Conservation (phyloP, 371 early-diverging fungal genomes). For the Circinella umbellata region DNA sequence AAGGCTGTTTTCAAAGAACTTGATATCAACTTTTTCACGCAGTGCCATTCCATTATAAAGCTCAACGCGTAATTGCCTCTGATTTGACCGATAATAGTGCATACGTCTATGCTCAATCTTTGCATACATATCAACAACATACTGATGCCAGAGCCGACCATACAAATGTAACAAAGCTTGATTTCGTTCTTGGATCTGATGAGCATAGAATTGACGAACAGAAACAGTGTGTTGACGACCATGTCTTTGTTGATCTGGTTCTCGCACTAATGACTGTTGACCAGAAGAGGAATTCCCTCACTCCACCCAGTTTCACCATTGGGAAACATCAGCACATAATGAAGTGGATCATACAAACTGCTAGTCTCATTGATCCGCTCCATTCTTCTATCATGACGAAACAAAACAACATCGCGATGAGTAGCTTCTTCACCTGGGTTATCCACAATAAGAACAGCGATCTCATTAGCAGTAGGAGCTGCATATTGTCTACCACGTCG, state of each 20-base stretch:
- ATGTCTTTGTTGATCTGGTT: not conserved
- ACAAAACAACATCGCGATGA: conserved; percentile 3
- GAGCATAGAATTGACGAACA: not conserved
- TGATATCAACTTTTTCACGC: too few relatives aligned
- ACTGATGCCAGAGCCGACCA: not conserved
- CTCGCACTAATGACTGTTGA: not conserved
- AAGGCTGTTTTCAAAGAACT: too few relatives aligned
- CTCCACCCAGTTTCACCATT: conserved; percentile 9
- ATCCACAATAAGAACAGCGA: conserved; percentile 11
- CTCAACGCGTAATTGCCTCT: not conserved
- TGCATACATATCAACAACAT: not conserved
- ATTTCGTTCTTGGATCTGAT: not conserved
- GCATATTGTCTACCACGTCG: not conserved
- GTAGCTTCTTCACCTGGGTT: not conserved
- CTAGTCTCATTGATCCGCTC: conserved; percentile 2
- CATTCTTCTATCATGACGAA: not conserved
- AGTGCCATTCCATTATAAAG: not conserved
- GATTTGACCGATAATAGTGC: conserved; percentile 1
- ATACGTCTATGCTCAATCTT: not conserved
- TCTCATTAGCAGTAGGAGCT: conserved; percentile 4
- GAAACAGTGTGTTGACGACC: not conserved
- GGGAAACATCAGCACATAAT: conserved; percentile 14
- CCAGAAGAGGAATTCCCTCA: not conserved
- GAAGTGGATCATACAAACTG: conserved; percentile 11
- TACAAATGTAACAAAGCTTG: not conserved